A percentile compares a stretch with the other conserved stretches of the same genome.
These are phyloP conservation scores for Salvia sclarea DNA, from an alignment of 305 asterid species.

Conservation along the genomic window DNA sequence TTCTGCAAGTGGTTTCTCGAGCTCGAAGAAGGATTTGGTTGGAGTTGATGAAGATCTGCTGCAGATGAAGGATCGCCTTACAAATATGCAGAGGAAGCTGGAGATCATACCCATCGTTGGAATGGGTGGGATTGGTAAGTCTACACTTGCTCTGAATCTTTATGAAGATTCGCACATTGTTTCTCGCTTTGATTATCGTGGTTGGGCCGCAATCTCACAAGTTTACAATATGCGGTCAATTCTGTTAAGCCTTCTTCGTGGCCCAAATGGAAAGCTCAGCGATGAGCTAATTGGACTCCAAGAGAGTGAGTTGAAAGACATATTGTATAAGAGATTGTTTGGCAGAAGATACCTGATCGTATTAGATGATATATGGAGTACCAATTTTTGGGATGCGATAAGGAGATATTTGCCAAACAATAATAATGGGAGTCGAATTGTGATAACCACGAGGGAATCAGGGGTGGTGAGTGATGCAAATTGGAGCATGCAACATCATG, in stretches of 20 bases:
- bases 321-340: neutral
- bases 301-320: neutral
- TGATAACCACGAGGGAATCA: neutral
- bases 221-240: neutral
- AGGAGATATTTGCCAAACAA: neutral
- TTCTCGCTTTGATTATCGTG: neutral
- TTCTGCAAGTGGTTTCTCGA: too few species aligned
- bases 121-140: constrained; percentile 18
- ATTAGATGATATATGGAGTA: constrained; percentile 18
- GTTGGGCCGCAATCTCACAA: constrained; percentile 19
- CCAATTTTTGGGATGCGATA: neutral
- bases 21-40: too few species aligned
- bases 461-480: neutral
- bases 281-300: neutral
- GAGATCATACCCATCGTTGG: constrained; percentile 19
- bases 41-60: constrained; percentile 22
- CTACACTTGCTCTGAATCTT: constrained; percentile 7
- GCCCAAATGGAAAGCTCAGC: neutral
- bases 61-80: constrained; percentile 9
- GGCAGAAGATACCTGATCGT: constrained; percentile 18
- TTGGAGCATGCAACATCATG: neutral
- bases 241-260: neutral
- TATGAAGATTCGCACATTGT: neutral
- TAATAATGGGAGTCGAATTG: neutral
- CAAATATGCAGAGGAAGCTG: neutral